A percentile compares a stretch with the other conserved stretches of the same genome.
Evolutionary conservation across 148 eudicot genomes (phyloP).

Genomic region (Silene latifolia): DNA sequence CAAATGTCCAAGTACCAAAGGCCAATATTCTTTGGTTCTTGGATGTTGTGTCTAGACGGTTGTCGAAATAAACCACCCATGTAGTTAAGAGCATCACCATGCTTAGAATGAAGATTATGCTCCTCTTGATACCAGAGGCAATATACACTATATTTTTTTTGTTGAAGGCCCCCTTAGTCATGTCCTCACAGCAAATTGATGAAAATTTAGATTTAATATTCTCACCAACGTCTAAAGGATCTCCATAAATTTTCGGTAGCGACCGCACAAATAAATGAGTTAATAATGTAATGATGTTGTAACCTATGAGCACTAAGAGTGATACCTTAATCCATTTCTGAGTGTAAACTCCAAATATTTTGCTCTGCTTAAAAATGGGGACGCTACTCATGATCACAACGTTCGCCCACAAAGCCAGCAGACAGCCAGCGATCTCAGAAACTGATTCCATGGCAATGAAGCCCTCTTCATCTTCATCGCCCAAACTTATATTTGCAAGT

Average conservation of each 20-base stretch:
- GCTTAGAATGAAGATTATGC: constrained; percentile 11
- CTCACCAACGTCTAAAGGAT: background rate
- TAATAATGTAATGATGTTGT: background rate
- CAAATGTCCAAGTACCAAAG: constrained; percentile 13
- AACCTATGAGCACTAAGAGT: background rate
- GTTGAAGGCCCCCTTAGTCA: no score
- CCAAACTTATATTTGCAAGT: no score
- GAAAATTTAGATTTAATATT: background rate
- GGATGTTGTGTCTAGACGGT: background rate
- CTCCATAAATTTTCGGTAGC: background rate
- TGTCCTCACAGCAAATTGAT: no score
- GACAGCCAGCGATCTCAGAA: background rate
- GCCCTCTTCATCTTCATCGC: no score
- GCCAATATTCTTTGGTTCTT: background rate
- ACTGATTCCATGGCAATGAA: background rate
- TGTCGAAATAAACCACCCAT: constrained; percentile 20
- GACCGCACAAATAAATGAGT: constrained; percentile 4
- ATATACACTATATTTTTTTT: constrained; percentile 10
- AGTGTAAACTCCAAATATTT: background rate
- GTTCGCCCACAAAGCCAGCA: background rate
- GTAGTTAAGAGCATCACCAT: constrained; percentile 9
- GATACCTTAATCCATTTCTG: constrained; percentile 11
- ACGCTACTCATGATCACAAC: background rate
- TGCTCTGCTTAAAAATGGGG: background rate
- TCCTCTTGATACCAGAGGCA: constrained; percentile 8